Evolutionary conservation across 306 rosid species (phyloP), one percentile per base, ranked within the genome.

Genomic region (Rosa lucieae): DNA sequence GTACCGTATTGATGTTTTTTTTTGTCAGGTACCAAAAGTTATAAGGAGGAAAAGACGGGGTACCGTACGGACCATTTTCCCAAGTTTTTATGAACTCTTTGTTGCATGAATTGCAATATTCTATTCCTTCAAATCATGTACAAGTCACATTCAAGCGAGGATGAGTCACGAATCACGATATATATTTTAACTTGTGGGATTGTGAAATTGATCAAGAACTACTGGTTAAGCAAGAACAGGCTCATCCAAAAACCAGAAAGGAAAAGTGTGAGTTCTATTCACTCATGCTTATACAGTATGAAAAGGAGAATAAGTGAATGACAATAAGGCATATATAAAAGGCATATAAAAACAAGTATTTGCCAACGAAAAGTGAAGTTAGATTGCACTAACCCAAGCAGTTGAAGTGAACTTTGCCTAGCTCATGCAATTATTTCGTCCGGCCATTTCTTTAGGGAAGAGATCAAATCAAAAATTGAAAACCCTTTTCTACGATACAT

Each of bases 221-320:
- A 58, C 42, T 13, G 17, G 47, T 6, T 17, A 9, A 39, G 48
- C 47, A 17, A 67, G 72, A 39, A 3, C 13, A 39, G 15, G 6
- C 14, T n/a, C 62, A 56, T 67, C 72, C 47, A 18, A 53, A 15
- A 52, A 51, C 43, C 37, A 20, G 46, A 63, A 74, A 17, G 23
- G 43, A 8, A 37, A n/a, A 4, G 8, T 3, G 26, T 0, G 6
- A 42, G 35, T 18, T 47, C 72, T 80, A 71, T 84, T 80, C 61
- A 67, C 40, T 84, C 84, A 77, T 77, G 84, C 79, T 2, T 65
- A 72, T 11, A 77, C 71, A 80, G 87, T 47, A 15, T 6, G 10
- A 29, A 51, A 37, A 65, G 51, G 51, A 55, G 52, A 69, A 68
- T 42, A 12, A 67, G 51, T 44, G 32, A 42, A 68, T 68, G 12